Base-by-base conservation (phyloP, 2,329 filamentous ascomycete genomes). In the Aspergillus neoniger region DNA sequence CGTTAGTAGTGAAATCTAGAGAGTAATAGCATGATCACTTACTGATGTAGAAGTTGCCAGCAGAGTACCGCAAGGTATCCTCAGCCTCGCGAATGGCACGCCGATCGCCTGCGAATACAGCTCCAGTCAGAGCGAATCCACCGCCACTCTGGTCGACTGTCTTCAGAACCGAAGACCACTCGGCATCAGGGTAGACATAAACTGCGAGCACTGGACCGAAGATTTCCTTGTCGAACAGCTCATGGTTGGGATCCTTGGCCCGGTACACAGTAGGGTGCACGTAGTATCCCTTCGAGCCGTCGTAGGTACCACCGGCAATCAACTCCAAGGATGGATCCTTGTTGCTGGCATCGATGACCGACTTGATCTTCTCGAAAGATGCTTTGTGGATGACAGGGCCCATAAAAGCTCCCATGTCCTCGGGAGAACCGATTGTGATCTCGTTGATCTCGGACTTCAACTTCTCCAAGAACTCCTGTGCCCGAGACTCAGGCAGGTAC, bases 371-470 rank as follows among this genome's bases (percentile, higher is more conserved):
- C 74, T 92, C 85, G 81, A 96, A 96, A 9, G 88, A 89, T 8
- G 81, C 83, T 62, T 86, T 82, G 79, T 95, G 91, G 74, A 96
- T 95, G 56, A 96, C 91, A 14, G 91, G 91, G 14, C 91, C 91
- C 72, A 93, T 86, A 79, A 95, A 95, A 58, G 90, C 88, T 50
- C 82, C 80, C 57, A 73, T 48, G 25, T 72, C 61, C 58, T 69
- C 70, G 0, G 69, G 70, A 44, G 57, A 69, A 15, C 91, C 91
- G 44, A 92, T 82, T 64, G 86, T 88, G 55, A 96, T 84, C 53
- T 85, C 83, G 68, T 86, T 79, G 3, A 86, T 87, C 72, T 92
- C 88, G 15, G 82, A 75, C 25, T 88, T 80, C 12, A 96, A 79
- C 38, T 81, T 81, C 62, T 86, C 76, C 73, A 88, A 86, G 80